Base-by-base conservation (phyloP, 768 basidiomycete species). In the Phaffia australis region DNA sequence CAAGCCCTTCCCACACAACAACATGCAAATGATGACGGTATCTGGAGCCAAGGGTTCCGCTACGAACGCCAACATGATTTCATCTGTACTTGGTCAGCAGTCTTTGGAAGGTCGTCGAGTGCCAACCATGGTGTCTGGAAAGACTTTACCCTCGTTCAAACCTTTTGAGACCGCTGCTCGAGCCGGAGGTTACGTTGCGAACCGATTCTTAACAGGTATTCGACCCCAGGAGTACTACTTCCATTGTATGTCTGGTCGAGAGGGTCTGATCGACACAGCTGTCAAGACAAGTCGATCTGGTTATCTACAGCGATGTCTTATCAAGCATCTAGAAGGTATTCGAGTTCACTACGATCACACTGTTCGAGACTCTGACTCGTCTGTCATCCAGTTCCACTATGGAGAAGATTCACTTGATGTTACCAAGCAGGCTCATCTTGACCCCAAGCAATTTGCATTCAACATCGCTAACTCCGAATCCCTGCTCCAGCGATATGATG, bases 151-250 rank as follows among this genome's bases (percentile, higher is more conserved):
- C 15, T 91, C 91, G 2, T 99, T 98, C 84, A 87, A 87, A 73
- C 80, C 93, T 0, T 98, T 97, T 77, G 95, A 98, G 77, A 97
- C 95, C n/a, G 87, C 86, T 69, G 92, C 95, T 5, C 90, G 97
- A 69, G 94, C 95, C 16, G 95, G 95, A 73, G 95, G 95, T 9
- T 99, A 94, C 76, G 89, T 99, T 56, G 92, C 89, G 18, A 95
- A 94, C 76, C 90, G 95, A 47, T 99, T 99, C 82, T 83, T 99
- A 80, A 98, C 95, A 8, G 95, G 95, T 63, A 85, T 99, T 76
- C 89, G 87, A 72, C 95, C 95, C 0, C 95, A 99, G 75, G 95
- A 99, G 76, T 99, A 97, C 78, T 99, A 95, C 79, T 99, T 99
- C 82, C 95, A 99, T 78, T 98, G 95, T 75, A 99, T 99, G 95